Evolutionary conservation across 2,329 filamentous ascomycete species (phyloP).

Genomic region (Cryphonectria naterciae): DNA sequence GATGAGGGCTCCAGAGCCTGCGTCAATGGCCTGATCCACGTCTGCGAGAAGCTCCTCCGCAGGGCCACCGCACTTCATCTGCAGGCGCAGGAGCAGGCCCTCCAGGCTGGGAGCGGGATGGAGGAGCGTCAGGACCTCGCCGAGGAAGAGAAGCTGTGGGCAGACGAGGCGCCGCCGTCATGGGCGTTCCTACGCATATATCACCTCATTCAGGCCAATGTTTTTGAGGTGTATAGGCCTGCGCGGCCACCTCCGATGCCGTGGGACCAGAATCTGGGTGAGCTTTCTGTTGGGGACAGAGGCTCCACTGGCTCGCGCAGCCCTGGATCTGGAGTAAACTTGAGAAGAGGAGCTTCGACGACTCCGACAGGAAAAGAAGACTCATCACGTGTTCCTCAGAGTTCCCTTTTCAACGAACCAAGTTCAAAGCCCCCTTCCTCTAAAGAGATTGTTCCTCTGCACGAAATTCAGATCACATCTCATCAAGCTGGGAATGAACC

Average conservation of each 20-base stretch:
- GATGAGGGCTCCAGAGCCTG: neutral
- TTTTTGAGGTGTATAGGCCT: neutral
- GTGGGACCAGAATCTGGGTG: neutral
- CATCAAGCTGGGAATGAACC: neutral
- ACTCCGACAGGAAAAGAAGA: neutral
- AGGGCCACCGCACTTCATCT: neutral
- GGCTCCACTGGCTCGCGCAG: too few relatives aligned
- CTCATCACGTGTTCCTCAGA: neutral
- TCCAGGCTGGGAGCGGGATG: neutral
- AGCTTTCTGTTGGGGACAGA: neutral
- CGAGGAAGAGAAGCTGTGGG: neutral
- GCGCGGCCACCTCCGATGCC: neutral
- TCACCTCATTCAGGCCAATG: constrained; percentile 2
- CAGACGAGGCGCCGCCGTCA: neutral
- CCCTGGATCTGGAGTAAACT: fast-evolving
- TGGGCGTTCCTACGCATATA: constrained; percentile 2
- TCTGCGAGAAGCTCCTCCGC: neutral
- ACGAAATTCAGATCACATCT: neutral
- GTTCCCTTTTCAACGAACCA: neutral
- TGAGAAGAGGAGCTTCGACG: neutral
- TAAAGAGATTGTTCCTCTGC: neutral
- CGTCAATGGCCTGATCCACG: neutral
- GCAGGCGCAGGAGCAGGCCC: neutral
- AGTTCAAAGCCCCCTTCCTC: neutral
- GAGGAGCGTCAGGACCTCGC: neutral